Conservation (phyloP, 305 asterid genomes). For the Rubia balearica region DNA sequence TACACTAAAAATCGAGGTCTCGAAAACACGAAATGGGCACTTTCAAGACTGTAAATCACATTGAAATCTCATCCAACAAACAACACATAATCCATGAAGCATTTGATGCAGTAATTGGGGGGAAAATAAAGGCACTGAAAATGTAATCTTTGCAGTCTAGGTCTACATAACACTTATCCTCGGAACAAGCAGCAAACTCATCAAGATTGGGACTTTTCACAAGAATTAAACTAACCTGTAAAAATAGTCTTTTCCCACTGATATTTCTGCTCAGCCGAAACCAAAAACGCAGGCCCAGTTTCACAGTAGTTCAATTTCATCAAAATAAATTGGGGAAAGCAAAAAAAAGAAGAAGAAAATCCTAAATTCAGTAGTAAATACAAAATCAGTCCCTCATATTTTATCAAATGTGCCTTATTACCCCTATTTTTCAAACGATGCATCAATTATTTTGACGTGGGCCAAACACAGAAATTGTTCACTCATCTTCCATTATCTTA, state of each 20-base stretch:
- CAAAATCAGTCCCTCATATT: neutral
- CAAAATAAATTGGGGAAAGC: neutral
- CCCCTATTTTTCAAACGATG: neutral
- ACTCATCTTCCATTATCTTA: no score
- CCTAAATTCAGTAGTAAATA: neutral
- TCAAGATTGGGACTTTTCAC: neutral
- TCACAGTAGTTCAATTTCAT: neutral
- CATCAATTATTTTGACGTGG: neutral
- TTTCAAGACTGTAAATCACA: neutral
- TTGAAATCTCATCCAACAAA: neutral
- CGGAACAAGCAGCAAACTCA: neutral
- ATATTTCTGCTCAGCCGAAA: neutral
- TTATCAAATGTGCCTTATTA: neutral
- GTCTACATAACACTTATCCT: no score
- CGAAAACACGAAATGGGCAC: constrained; percentile 28
- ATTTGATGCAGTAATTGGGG: neutral
- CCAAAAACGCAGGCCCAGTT: neutral
- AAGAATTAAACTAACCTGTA: neutral
- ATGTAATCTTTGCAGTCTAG: neutral
- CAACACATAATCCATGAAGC: neutral
- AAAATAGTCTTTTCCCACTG: neutral
- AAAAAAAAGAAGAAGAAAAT: neutral
- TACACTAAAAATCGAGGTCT: neutral
- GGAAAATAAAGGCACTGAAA: neutral
- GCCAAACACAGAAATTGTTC: neutral